These are phyloP conservation scores for Phanerochaete carnosa DNA, from an alignment of 768 basidiomycete species.

Conservation along the genomic window DNA sequence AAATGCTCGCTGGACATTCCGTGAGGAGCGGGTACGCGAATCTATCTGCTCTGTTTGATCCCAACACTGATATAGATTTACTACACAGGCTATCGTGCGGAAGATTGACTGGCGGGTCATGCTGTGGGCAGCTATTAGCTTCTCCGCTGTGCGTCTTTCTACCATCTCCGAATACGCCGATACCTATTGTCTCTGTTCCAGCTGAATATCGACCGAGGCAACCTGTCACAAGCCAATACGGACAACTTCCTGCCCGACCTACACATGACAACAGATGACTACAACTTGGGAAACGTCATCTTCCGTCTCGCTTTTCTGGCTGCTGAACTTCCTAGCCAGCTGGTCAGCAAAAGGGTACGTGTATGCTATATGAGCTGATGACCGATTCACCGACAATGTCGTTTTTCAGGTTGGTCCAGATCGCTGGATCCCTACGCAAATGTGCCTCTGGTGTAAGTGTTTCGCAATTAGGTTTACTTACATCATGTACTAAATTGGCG, in stretches of 20 bases:
- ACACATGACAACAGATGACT: constrained; percentile 49
- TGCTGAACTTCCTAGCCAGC: constrained; percentile 58
- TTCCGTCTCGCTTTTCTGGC: constrained; percentile 18
- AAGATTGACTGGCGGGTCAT: constrained; percentile 58
- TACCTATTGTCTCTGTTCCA: neutral
- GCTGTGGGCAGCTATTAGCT: constrained; percentile 56
- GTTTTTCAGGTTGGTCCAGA: constrained; percentile 42
- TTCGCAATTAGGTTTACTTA: neutral
- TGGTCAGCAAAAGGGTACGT: constrained; percentile 52
- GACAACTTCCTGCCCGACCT: constrained; percentile 62
- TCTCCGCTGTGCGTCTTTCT: constrained; percentile 42
- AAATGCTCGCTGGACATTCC: constrained; percentile 59
- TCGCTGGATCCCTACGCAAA: constrained; percentile 59
- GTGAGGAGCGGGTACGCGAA: constrained; percentile 49
- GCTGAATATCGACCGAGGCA: constrained; percentile 44
- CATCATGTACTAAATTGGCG: constrained; percentile 22
- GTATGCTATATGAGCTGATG: neutral
- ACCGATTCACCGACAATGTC: neutral
- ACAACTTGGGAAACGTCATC: constrained; percentile 13
- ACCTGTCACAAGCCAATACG: constrained; percentile 58
- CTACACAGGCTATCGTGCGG: constrained; percentile 39
- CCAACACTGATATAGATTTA: neutral
- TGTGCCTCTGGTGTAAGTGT: constrained; percentile 23
- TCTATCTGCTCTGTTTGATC: neutral
- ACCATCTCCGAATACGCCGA: neutral